Evolutionary conservation across 225 moss, liverwort and hornwort genomes (phyloP), one percentile per base, ranked within the genome.

Genomic region (Takakia lepidozioides): DNA sequence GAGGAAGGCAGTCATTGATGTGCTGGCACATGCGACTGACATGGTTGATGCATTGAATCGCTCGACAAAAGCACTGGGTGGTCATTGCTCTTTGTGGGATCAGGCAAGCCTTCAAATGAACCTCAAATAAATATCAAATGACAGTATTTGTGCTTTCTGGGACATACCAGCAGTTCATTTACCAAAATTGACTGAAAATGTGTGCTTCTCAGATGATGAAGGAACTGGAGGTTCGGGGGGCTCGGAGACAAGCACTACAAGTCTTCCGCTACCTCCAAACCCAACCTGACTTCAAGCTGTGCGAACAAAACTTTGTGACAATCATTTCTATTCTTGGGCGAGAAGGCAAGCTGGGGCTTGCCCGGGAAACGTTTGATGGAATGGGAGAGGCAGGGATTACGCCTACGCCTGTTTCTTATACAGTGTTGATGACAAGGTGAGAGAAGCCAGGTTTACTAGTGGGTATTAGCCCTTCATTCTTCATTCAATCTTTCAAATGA

Each of bases 251-350:
- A 72, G 85, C 93, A 38, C 69, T 93, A 62, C 77, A 85, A 66
- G 83, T 88, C 24, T 88, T 93, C 55, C 78, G 67, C 44, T 88
- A 78, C 56, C 40, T 93, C 51, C 81, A 79, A 56, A 52, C 24
- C 54, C 69, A 66, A 41, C 60, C 38, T 18, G 58, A 51, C 14
- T 73, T 62, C 54, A 63, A 72, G 29, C 49, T 88, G 21, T 73
- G 70, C 24, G 93, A 93, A 65, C 75, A 82, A 55, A 83, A 74
- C 51, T 83, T 64, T 67, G 68, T 93, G 29, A 86, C 93, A 29
- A 83, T 88, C 8, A 86, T 93, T 40, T 85, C 88, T 37, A 86
- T 93, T 50, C 74, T 93, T 43, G 78, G 85, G 38, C 82, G 93
- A 51, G 93, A 88, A 55, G 88, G 86, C 19, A 93, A 88, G 68